Conservation (phyloP, 495 filamentous ascomycete genomes). For the Tuber indicum region DNA sequence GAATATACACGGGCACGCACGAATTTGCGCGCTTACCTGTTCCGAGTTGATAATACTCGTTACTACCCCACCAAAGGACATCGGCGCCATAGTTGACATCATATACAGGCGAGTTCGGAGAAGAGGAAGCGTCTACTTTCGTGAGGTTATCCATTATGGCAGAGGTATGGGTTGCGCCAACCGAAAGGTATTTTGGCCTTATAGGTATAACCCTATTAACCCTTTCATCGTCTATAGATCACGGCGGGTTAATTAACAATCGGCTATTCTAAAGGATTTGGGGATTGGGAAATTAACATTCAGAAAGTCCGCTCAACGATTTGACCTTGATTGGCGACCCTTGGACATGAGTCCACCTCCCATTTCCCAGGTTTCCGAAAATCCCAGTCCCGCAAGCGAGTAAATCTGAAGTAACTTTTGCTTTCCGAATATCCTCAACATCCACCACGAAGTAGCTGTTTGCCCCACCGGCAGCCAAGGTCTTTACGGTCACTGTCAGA, state of each 20-base stretch:
- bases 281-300: slow-evolving; percentile 47
- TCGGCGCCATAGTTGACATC: slow-evolving; percentile 80
- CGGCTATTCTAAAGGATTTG: background rate
- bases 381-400: slow-evolving; percentile 85
- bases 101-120: slow-evolving; percentile 49
- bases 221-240: slow-evolving; percentile 56
- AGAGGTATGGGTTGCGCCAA: slow-evolving; percentile 69
- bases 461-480: slow-evolving; percentile 72
- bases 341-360: slow-evolving; percentile 86
- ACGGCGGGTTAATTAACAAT: slow-evolving; percentile 5
- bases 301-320: slow-evolving; percentile 68
- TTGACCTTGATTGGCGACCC: slow-evolving; percentile 74
- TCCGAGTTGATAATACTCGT: slow-evolving; percentile 87
- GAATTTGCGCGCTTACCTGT: slow-evolving; percentile 82
- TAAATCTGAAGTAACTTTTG: slow-evolving; percentile 61
- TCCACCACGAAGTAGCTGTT: slow-evolving; percentile 86
- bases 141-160: slow-evolving; percentile 77
- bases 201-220: slow-evolving; percentile 65
- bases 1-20: slow-evolving; percentile 66
- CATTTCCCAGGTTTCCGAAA: slow-evolving; percentile 71
- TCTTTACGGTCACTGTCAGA: slow-evolving; percentile 57
- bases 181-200: slow-evolving; percentile 60
- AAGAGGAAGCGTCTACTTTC: slow-evolving; percentile 51
- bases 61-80: slow-evolving; percentile 86
- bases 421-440: slow-evolving; percentile 48